Percentiles rank a stretch among this genome's conserved stretches.
Conservation (phyloP, 2,329 filamentous ascomycete genomes). For the Hymenoscyphus linearis region DNA sequence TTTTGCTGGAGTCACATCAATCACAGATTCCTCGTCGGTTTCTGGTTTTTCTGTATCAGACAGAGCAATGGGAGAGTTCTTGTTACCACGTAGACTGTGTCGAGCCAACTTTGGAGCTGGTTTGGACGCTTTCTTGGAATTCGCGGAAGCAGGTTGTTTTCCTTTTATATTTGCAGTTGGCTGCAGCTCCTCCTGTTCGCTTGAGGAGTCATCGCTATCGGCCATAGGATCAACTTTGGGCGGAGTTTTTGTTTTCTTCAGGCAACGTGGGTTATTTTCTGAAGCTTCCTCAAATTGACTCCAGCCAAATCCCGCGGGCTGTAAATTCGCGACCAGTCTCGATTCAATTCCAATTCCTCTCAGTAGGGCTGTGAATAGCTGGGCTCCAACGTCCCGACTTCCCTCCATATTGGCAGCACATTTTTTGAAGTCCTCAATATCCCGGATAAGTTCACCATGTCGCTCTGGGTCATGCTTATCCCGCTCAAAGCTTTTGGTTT, state of each 20-base stretch:
- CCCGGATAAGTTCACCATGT: constrained; percentile 73
- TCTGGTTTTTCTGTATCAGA: constrained; percentile 43
- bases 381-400: constrained; percentile 80
- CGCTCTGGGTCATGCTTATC: constrained; percentile 54
- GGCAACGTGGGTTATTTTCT: constrained; percentile 27
- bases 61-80: constrained; percentile 38
- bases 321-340: constrained; percentile 76
- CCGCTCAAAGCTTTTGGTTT: constrained; percentile 64
- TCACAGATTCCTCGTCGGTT: constrained; percentile 49
- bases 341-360: constrained; percentile 77
- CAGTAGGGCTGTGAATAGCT: constrained; percentile 82
- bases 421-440: constrained; percentile 61
- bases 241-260: constrained; percentile 26
- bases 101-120: constrained; percentile 19
- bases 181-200: constrained; percentile 18
- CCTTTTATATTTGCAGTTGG: constrained; percentile 19
- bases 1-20: constrained; percentile 42
- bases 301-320: constrained; percentile 86
- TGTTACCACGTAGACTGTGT: constrained; percentile 24
- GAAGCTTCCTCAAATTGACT: constrained; percentile 78
- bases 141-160: constrained; percentile 20
- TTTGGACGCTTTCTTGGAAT: constrained; percentile 13
- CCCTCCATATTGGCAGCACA: constrained; percentile 67
- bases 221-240: constrained; percentile 35
- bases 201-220: constrained; percentile 33